Evolutionary conservation across 2,329 filamentous ascomycete species (phyloP).

Genomic region (Macroventuria anomochaeta): DNA sequence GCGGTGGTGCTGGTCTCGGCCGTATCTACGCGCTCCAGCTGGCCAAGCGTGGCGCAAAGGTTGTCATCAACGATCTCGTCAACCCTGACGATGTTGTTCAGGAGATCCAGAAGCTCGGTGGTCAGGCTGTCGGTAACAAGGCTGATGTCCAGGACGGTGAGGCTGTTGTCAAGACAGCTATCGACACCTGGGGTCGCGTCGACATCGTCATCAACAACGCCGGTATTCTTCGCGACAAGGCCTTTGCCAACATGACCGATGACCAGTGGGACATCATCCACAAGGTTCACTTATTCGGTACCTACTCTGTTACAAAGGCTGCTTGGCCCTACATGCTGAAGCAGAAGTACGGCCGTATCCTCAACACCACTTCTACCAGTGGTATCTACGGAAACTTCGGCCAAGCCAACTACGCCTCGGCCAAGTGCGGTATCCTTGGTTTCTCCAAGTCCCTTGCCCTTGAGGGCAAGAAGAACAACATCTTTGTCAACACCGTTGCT

Average conservation of each 20-base stretch:
- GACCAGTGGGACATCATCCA: conserved; percentile 90
- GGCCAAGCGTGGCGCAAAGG: conserved; percentile 78
- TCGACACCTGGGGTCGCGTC: conserved; percentile 90
- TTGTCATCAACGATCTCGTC: conserved; percentile 95
- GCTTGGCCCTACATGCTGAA: conserved; percentile 98
- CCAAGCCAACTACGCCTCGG: conserved; percentile 93
- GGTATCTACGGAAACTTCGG: conserved; percentile 99
- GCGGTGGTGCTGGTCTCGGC: conserved; percentile 68
- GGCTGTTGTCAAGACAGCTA: conserved; percentile 86
- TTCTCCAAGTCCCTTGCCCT: conserved; percentile 92
- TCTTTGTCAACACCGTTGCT: conserved; percentile 96
- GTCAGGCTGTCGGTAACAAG: conserved; percentile 91
- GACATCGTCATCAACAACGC: conserved; percentile 98
- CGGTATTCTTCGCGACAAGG: conserved; percentile 96
- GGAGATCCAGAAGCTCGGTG: conserved; percentile 89
- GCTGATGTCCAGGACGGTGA: conserved; percentile 93
- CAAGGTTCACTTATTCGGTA: conserved; percentile 90
- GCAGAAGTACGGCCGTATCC: conserved; percentile 96
- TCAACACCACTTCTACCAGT: conserved; percentile 96
- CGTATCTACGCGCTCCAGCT: conserved; percentile 89
- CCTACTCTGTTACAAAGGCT: conserved; percentile 96
- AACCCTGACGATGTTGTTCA: conserved; percentile 89
- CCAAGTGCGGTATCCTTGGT: conserved; percentile 78
- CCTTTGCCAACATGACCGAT: conserved; percentile 97
- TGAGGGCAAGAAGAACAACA: conserved; percentile 97